Conservation (phyloP, 768 basidiomycete species). For the Collybiopsis confluens region DNA sequence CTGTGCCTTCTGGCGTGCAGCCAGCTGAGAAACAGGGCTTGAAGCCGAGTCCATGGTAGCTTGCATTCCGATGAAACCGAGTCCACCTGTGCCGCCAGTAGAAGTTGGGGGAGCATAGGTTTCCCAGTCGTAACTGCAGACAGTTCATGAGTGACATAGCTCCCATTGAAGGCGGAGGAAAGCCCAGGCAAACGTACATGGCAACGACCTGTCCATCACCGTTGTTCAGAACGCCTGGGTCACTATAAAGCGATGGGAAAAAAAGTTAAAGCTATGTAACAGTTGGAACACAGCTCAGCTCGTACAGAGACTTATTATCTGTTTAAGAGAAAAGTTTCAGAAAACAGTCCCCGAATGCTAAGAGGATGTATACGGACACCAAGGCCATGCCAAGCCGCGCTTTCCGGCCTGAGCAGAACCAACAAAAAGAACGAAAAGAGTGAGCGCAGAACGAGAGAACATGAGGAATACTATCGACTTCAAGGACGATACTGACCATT, state of each 20-base stretch:
- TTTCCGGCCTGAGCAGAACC: slow-evolving; percentile 26
- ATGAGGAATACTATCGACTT: not conserved
- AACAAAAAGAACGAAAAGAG: slow-evolving; percentile 12
- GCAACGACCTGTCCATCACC: slow-evolving; percentile 28
- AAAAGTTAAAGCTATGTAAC: not conserved
- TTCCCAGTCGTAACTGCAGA: slow-evolving; percentile 31
- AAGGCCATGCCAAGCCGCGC: slow-evolving; percentile 33
- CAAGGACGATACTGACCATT: not conserved
- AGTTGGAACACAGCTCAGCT: not conserved
- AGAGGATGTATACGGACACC: slow-evolving; percentile 19
- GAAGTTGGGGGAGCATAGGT: slow-evolving; percentile 28
- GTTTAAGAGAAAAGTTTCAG: not conserved
- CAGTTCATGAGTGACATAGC: not conserved
- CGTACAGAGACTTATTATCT: slow-evolving; percentile 28
- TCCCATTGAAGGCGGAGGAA: not conserved
- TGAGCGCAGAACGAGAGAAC: slow-evolving; percentile 2
- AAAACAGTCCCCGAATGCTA: not conserved
- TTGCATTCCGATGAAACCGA: slow-evolving; percentile 36
- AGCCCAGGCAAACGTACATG: slow-evolving; percentile 21
- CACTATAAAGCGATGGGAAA: not conserved
- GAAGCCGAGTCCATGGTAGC: slow-evolving; percentile 32
- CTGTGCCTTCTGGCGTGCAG: slow-evolving; percentile 25
- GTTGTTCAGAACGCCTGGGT: slow-evolving; percentile 21
- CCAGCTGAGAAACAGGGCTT: slow-evolving; percentile 27
- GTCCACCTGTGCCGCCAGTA: slow-evolving; percentile 30